Conservation (phyloP, 2,329 filamentous ascomycete genomes). For the Venturia pyrina region DNA sequence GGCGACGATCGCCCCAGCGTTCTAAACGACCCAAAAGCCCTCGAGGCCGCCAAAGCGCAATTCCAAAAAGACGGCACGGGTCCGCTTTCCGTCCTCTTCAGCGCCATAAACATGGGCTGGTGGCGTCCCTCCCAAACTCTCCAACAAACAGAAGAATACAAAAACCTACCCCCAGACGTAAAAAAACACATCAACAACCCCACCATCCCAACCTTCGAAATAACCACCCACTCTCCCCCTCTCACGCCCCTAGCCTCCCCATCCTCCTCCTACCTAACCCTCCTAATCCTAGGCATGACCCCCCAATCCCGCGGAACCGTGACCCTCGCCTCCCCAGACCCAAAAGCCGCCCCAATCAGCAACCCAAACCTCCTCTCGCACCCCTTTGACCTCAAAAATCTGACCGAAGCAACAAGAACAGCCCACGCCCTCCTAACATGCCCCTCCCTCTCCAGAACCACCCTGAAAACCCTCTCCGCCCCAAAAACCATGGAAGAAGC, state of each 20-base stretch:
- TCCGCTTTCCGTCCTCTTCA: conserved; percentile 16
- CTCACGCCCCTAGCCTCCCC: conserved; percentile 20
- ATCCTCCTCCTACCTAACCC: conserved; percentile 34
- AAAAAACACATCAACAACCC: conserved; percentile 36
- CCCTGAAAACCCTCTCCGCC: conserved; percentile 29
- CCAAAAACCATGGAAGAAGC: conserved; percentile 43
- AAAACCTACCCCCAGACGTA: conserved; percentile 34
- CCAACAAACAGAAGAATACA: conserved; percentile 36
- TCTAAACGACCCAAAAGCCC: neutral
- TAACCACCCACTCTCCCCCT: conserved; percentile 32
- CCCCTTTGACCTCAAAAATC: conserved; percentile 43
- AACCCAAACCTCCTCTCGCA: conserved; percentile 44
- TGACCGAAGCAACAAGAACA: conserved; percentile 39
- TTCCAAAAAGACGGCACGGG: conserved; percentile 11
- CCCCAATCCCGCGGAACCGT: conserved; percentile 43
- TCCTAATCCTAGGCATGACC: conserved; percentile 43
- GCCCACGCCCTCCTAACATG: conserved; percentile 31
- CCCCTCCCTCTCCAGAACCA: too few species aligned
- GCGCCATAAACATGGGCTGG: conserved; percentile 29
- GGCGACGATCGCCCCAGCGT: neutral
- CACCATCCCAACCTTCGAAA: conserved; percentile 49
- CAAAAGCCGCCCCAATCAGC: conserved; percentile 40
- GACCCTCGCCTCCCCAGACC: conserved; percentile 43
- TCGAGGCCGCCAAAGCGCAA: conserved; percentile 1
- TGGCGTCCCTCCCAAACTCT: conserved; percentile 34